These are phyloP conservation scores for Podospora bellae-mahoneyi DNA, from an alignment of 495 filamentous ascomycete genomes.

Conservation along the genomic window DNA sequence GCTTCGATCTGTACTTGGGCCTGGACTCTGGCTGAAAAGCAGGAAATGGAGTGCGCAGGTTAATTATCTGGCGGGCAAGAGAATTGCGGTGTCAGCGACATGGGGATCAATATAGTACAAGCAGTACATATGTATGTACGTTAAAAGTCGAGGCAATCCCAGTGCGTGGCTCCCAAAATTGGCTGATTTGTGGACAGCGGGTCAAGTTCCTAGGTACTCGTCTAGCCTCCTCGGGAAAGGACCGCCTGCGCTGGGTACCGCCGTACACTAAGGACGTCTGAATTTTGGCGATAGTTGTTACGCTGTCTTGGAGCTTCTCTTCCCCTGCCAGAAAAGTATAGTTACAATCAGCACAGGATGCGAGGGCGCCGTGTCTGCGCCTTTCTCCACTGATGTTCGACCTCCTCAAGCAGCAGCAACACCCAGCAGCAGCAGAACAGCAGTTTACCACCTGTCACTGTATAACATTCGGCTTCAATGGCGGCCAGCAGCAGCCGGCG, in stretches of 20 bases:
- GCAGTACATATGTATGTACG: neutral
- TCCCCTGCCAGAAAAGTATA: neutral
- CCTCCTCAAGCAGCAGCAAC: too few species aligned
- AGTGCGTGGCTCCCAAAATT: neutral
- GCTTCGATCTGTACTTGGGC: neutral
- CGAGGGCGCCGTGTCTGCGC: neutral
- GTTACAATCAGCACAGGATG: neutral
- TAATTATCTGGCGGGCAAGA: neutral
- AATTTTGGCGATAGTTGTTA: neutral
- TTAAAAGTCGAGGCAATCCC: neutral
- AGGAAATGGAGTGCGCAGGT: neutral
- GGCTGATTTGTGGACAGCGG: neutral
- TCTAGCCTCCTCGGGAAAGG: neutral
- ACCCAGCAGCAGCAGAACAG: neutral
- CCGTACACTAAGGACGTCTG: neutral
- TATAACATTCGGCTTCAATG: neutral
- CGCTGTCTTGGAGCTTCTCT: neutral
- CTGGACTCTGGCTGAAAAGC: neutral
- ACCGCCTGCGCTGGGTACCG: neutral
- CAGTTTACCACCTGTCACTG: neutral
- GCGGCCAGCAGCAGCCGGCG: neutral
- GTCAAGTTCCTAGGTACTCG: neutral
- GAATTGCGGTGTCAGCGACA: neutral
- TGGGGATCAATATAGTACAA: neutral
- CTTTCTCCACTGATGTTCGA: too few species aligned